Percentiles rank a stretch among this genome's conserved stretches.
Evolutionary conservation across 176 grass and related monocot species (phyloP).

Genomic region (Alopecurus myosuroides): DNA sequence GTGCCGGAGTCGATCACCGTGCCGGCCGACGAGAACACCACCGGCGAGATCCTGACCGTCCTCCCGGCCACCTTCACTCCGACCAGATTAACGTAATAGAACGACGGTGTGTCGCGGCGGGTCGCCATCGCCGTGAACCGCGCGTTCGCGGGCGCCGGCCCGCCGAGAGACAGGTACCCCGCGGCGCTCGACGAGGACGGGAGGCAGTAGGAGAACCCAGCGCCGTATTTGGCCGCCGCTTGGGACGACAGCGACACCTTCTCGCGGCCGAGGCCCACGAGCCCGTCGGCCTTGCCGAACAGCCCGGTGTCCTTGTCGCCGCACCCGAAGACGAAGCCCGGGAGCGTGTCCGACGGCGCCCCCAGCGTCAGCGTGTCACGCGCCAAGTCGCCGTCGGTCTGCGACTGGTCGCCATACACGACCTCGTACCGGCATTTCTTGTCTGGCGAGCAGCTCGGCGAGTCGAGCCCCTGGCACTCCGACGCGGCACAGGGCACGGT

Average conservation of each 20-base stretch:
- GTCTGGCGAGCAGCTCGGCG: conserved; percentile 11
- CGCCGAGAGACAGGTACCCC: conserved; percentile 59
- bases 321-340: conserved; percentile 71
- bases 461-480: conserved; percentile 47
- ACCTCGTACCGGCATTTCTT: conserved; percentile 55
- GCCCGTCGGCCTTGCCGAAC: conserved; percentile 55
- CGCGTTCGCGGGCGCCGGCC: conserved; percentile 5
- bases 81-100: conserved; percentile 63
- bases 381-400: conserved; percentile 51
- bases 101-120: conserved; percentile 27
- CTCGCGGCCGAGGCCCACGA: conserved; percentile 61
- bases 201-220: conserved; percentile 80
- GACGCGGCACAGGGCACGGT: conserved; percentile 25
- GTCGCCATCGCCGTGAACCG: conserved; percentile 57
- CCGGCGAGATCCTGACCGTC: not conserved
- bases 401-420: conserved; percentile 59
- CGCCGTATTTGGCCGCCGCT: conserved; percentile 47
- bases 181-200: conserved; percentile 37
- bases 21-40: conserved; percentile 32
- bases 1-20: conserved; percentile 86
- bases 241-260: conserved; percentile 68
- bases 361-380: conserved; percentile 61
- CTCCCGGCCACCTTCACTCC: conserved; percentile 51
- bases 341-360: conserved; percentile 9
- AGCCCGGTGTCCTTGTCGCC: conserved; percentile 43